Base-by-base conservation (phyloP, 2,329 filamentous ascomycete species). In the Paecilomyces sp. region DNA sequence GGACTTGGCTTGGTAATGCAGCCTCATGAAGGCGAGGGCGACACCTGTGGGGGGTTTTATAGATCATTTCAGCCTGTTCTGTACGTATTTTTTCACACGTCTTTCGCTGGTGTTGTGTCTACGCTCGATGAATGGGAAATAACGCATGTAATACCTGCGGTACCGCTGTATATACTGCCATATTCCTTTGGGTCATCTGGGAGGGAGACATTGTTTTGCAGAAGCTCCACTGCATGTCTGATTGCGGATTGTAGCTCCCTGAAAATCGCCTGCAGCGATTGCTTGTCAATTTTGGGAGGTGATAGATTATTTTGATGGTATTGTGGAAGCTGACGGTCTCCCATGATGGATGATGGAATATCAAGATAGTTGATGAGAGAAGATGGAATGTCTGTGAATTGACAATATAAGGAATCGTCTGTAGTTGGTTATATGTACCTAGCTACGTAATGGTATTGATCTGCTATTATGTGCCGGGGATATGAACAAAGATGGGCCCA, bases 11-110 rank as follows among this genome's bases (percentile, higher is more conserved):
- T 77, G 75, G 24, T 70, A 72, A 11, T 70, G 68, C 15, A 77
- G 67, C n/a, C 75, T 73, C 12, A 76, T 66, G 55, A 75, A 74
- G 51, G 72, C 66, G 53, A 76, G 65, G 36, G 70, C 68, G 54
- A 75, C 66, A 12, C 75, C 75, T 76, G 60, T 28, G 25, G 6
- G 25, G 6, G n/a, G 31, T 11, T 22, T n/a, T 52, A 8, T 41
- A 9, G 22, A 30, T 12, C 13, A 28, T 18, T 13, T 60, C 54
- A 56, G 54, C 55, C 9, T 33, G 3, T 11, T 33, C 31, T 33
- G 31, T 33, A 12, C 31, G 3, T 1, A 11, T 33, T 8, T 33
- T 33, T 33, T 33, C 4, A 34, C 25, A 28, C 25, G 25, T 4
- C 25, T 41, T 7, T 34, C 5, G n/a, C 15, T 47, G 3, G 18